These are phyloP conservation scores for Kodamaea kaohsiungensis DNA, from an alignment of 805 yeast genomes.

Conservation along the genomic window DNA sequence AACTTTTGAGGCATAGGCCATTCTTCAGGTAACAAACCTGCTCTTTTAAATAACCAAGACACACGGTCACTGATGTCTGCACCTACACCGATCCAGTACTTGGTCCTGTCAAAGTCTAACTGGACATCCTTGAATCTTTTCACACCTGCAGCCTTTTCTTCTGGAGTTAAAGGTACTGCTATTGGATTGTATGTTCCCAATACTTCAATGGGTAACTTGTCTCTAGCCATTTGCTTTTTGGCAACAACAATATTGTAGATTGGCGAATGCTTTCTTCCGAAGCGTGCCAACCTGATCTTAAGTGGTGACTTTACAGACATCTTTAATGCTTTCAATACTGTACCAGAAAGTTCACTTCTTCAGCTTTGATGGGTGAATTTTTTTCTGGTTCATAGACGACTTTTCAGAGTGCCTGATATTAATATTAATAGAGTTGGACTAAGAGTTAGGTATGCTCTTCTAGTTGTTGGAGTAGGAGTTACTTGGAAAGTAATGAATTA, in stretches of 20 bases:
- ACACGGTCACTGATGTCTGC: conserved; percentile 92
- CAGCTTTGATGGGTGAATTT: background rate
- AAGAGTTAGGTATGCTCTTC: no score
- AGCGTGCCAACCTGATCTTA: conserved; percentile 86
- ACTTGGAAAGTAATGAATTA: no score
- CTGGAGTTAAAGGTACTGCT: conserved; percentile 66
- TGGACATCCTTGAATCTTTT: conserved; percentile 75
- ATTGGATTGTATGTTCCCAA: conserved; percentile 90
- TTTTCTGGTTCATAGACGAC: background rate
- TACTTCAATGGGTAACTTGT: conserved; percentile 89
- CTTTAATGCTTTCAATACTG: background rate
- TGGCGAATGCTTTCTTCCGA: conserved; percentile 88
- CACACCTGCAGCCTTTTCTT: conserved; percentile 56
- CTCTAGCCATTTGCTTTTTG: conserved; percentile 72
- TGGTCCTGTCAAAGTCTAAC: conserved; percentile 84
- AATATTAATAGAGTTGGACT: background rate
- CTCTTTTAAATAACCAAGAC: conserved; percentile 70
- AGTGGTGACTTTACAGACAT: conserved; percentile 63
- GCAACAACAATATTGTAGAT: conserved; percentile 91
- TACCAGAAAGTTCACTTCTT: background rate
- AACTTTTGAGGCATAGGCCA: conserved; percentile 56
- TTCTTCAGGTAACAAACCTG: conserved; percentile 62
- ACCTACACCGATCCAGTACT: conserved; percentile 97
- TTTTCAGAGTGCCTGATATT: background rate
- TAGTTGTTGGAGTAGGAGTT: no score